phyloP scores from a whole-genome alignment of 306 rosid genomes.

The apple (Malus domestica) region DNA sequence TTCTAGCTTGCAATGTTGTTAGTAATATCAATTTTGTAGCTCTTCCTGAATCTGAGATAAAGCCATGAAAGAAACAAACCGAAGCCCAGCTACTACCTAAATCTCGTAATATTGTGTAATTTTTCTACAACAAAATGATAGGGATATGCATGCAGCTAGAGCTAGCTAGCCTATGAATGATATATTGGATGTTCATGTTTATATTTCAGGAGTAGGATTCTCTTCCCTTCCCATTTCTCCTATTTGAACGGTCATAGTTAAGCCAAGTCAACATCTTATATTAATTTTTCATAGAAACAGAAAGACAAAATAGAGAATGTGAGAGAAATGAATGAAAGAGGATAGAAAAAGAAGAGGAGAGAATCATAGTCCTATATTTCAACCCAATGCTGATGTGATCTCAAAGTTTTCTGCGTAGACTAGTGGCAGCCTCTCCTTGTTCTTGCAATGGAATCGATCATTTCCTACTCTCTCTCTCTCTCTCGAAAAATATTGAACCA shows the following conservation, averaged over 20 bases:
- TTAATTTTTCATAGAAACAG: no score
- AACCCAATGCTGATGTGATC: neutral
- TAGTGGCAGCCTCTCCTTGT: neutral
- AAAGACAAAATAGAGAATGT: no score
- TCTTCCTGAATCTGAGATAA: neutral
- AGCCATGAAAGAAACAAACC: neutral
- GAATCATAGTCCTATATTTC: neutral
- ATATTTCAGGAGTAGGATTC: neutral
- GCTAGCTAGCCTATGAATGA: neutral
- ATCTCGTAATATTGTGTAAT: neutral
- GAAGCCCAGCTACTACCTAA: neutral
- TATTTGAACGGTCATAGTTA: no score
- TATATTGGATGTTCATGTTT: neutral
- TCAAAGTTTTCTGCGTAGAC: neutral
- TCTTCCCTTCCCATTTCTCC: no score
- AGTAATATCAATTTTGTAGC: neutral
- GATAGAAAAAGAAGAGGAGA: accelerated
- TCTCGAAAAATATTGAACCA: no score
- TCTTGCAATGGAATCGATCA: neutral
- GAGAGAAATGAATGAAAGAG: accelerated
- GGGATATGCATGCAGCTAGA: neutral
- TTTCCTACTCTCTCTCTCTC: neutral
- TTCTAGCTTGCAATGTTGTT: neutral
- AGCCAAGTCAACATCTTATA: no score
- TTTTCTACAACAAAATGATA: neutral